Conservation (phyloP, 805 yeast genomes). For the Metschnikowia vanudenii region DNA sequence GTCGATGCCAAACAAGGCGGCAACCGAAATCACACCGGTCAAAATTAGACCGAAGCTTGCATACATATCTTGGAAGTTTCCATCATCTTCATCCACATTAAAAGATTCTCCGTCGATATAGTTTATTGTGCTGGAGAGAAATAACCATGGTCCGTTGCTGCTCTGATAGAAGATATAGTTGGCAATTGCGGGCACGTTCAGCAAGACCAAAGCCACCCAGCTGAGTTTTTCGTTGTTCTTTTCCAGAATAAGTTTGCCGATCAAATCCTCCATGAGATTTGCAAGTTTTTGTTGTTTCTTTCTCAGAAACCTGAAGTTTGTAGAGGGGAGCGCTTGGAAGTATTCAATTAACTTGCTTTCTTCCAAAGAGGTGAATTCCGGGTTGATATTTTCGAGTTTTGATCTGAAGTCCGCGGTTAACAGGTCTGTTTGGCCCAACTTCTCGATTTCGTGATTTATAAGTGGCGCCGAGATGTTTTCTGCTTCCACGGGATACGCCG, state of each 20-base stretch:
- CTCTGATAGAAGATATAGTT: slow-evolving; percentile 17
- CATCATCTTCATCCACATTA: slow-evolving; percentile 49
- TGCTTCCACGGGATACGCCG: slow-evolving; percentile 29
- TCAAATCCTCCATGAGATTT: slow-evolving; percentile 20
- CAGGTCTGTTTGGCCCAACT: slow-evolving; percentile 19
- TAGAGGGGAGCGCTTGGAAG: slow-evolving; percentile 21
- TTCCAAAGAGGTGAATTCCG: slow-evolving; percentile 41
- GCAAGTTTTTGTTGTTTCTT: slow-evolving; percentile 17
- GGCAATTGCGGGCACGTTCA: slow-evolving; percentile 15
- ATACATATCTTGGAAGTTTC: slow-evolving; percentile 62
- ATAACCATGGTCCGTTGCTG: slow-evolving; percentile 18
- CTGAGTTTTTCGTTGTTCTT: slow-evolving; percentile 27
- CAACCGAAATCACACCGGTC: slow-evolving; percentile 28
- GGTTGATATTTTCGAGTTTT: slow-evolving; percentile 32
- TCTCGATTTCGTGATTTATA: slow-evolving; percentile 28
- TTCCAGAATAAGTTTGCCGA: slow-evolving; percentile 14
- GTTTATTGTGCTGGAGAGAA: slow-evolving; percentile 24
- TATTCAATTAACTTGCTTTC: slow-evolving; percentile 38
- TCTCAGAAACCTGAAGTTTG: slow-evolving; percentile 20
- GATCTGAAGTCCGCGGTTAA: slow-evolving; percentile 25
- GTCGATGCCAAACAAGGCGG: slow-evolving; percentile 28
- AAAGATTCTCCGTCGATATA: slow-evolving; percentile 20
- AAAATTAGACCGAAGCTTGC: slow-evolving; percentile 66
- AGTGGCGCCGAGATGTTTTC: slow-evolving; percentile 22
- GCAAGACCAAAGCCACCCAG: slow-evolving; percentile 22